These are phyloP conservation scores for Primulina eburnea DNA, from an alignment of 257 asterid genomes.

Conservation along the genomic window DNA sequence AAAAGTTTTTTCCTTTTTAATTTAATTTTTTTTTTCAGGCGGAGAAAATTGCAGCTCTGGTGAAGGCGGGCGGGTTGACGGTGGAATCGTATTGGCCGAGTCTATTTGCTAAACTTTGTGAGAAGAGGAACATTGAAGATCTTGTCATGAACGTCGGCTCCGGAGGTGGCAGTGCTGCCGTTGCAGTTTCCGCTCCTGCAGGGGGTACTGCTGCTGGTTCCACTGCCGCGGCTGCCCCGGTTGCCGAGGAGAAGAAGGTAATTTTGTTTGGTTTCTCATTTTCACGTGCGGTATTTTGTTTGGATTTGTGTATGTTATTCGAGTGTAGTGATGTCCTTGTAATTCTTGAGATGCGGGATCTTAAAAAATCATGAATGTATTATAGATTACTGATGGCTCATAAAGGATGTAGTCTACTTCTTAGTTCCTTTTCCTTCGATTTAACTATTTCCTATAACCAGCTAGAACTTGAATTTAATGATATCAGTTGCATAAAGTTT, in stretches of 20 bases:
- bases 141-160: slow-evolving; percentile 59
- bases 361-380: background rate
- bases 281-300: background rate
- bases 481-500: background rate
- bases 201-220: slow-evolving; percentile 42
- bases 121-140: slow-evolving; percentile 62
- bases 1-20: no score
- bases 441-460: no score
- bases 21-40: slow-evolving; percentile 36
- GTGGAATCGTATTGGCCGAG: slow-evolving; percentile 79
- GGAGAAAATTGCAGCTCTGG: slow-evolving; percentile 52
- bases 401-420: no score
- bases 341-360: background rate
- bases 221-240: slow-evolving; percentile 60
- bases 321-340: no score
- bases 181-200: slow-evolving; percentile 43
- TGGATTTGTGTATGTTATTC: background rate
- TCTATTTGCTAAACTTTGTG: slow-evolving; percentile 62
- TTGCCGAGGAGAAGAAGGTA: slow-evolving; percentile 52
- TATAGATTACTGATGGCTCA: no score
- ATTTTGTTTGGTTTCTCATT: background rate
- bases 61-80: slow-evolving; percentile 56
- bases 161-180: slow-evolving; percentile 65
- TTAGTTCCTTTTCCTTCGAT: background rate
- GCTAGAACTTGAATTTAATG: background rate